phyloP scores from a whole-genome alignment of 169 alveolate species.

The Eimeria tenella region DNA sequence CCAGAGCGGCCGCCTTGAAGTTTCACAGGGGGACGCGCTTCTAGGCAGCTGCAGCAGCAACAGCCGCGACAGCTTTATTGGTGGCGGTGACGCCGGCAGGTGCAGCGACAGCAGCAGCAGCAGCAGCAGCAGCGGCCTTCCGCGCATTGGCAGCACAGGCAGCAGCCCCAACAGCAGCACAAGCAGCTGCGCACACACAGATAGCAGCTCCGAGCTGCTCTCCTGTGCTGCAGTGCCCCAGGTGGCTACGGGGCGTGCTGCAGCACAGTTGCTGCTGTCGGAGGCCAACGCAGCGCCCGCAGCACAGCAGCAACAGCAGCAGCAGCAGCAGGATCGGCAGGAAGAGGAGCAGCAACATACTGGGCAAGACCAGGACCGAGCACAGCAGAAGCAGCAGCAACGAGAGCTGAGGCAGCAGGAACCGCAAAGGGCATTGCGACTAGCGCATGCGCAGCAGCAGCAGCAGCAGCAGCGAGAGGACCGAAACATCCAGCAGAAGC shows the following conservation, averaged over 20 bases:
- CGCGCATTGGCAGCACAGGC: background rate
- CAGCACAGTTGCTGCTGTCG: no score
- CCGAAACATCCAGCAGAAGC: background rate
- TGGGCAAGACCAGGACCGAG: no score
- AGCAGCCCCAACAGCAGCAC: background rate
- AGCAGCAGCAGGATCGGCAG: background rate
- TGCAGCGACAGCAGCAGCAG: background rate
- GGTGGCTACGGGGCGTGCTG: no score
- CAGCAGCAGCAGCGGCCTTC: background rate
- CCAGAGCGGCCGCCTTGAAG: background rate
- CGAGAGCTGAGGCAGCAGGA: background rate
- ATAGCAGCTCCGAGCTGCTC: no score
- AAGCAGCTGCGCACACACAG: no score
- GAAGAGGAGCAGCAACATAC: no score
- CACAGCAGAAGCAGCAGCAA: background rate
- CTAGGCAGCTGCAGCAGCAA: background rate
- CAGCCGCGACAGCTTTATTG: background rate
- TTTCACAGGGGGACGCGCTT: background rate
- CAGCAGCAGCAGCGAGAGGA: background rate
- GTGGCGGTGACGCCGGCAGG: background rate
- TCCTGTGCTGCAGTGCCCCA: no score
- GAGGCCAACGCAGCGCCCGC: no score
- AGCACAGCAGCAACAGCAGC: background rate
- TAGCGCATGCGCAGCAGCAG: background rate
- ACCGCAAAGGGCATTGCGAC: background rate